phyloP scores from a whole-genome alignment of 164 flowering plant species.

The Sextonia rubra region DNA sequence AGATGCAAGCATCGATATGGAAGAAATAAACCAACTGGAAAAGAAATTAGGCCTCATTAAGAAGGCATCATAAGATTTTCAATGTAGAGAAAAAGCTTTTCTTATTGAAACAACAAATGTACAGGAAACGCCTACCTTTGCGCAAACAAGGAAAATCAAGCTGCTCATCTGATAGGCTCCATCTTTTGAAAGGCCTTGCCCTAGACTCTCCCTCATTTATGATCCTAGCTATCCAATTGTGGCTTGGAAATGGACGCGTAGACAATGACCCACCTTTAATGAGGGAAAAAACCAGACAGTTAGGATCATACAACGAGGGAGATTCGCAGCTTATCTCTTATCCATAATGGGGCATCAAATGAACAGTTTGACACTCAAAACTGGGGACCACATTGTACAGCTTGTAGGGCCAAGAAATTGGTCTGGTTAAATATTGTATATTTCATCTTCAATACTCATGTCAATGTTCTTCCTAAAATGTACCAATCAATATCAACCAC shows the following conservation, averaged over 20 bases:
- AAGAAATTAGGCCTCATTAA: not conserved
- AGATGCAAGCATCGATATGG: not conserved
- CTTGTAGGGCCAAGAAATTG: not conserved
- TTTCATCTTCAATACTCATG: too few relatives aligned
- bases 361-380: not conserved
- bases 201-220: not conserved
- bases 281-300: not conserved
- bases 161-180: not conserved
- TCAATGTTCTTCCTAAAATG: not conserved
- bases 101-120: not conserved
- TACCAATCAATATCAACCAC: not conserved
- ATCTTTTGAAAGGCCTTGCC: not conserved
- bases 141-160: not conserved
- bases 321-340: not conserved
- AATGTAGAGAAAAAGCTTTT: not conserved
- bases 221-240: not conserved
- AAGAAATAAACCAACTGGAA: slow-evolving; percentile 3
- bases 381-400: not conserved
- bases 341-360: not conserved
- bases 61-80: not conserved
- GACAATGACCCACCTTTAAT: too few relatives aligned
- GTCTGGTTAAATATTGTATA: not conserved
- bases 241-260: not conserved
- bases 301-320: not conserved
- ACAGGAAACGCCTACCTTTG: not conserved